Evolutionary conservation across 345 rosid genomes (phyloP).

Genomic region (Schrenkiella parvula): DNA sequence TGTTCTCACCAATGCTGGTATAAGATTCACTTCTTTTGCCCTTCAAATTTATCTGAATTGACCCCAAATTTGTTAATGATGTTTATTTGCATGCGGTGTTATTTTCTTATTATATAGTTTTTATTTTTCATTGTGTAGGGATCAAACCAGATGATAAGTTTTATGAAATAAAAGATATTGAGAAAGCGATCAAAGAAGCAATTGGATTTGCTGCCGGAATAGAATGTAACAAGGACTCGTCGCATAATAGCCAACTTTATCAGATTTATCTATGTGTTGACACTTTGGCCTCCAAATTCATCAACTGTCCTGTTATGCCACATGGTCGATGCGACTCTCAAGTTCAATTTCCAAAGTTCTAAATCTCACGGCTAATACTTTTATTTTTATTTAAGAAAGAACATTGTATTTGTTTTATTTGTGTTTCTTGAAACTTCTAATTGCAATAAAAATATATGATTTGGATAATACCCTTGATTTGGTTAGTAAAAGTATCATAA

Average conservation of each 20-base stretch:
- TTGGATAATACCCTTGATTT: background rate
- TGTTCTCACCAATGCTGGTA: constrained; percentile 52
- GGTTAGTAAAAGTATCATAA: background rate
- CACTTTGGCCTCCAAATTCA: constrained; percentile 57
- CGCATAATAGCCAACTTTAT: constrained; percentile 54
- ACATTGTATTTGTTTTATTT: background rate
- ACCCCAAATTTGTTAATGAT: no score
- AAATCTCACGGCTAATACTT: background rate
- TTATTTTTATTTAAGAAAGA: background rate
- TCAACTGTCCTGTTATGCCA: constrained; percentile 62
- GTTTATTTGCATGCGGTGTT: no score
- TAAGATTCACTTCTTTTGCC: background rate
- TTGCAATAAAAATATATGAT: background rate
- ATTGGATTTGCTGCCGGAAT: constrained; percentile 56
- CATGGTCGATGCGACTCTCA: constrained; percentile 45
- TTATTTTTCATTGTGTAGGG: constrained; percentile 31
- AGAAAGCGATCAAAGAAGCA: constrained; percentile 44
- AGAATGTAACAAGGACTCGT: constrained; percentile 63
- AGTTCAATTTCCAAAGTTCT: constrained; percentile 71
- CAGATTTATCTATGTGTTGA: constrained; percentile 78
- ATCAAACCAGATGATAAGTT: constrained; percentile 61
- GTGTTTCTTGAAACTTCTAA: background rate
- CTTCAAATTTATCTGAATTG: background rate
- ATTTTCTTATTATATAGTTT: background rate
- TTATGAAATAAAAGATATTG: constrained; percentile 46